phyloP scores from a whole-genome alignment of 495 filamentous ascomycete genomes.

The Pseudomonodictys pantanalensis region DNA sequence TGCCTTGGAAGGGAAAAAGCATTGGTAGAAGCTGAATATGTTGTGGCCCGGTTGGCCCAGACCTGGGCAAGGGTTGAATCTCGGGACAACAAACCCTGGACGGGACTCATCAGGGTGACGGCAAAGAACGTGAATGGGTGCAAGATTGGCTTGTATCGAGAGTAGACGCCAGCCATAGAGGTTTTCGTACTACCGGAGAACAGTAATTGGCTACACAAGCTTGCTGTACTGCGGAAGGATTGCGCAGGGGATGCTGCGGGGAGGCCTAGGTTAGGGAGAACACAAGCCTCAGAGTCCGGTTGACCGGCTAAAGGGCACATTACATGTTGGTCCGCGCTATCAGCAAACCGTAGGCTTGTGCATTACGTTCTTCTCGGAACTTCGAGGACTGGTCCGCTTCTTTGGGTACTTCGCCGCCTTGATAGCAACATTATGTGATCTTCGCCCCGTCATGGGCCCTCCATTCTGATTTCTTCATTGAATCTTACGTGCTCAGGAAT shows the following conservation, averaged over 20 bases:
- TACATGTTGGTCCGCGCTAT: too few relatives aligned
- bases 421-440: too few relatives aligned
- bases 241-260: background rate
- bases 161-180: background rate
- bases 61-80: background rate
- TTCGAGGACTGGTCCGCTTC: too few relatives aligned
- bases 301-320: too few relatives aligned
- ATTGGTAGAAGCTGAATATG: background rate
- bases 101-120: background rate
- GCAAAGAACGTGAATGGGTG: background rate
- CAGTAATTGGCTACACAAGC: background rate
- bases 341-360: too few relatives aligned
- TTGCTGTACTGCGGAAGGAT: background rate
- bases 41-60: background rate
- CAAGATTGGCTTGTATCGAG: background rate
- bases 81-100: background rate
- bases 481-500: too few relatives aligned
- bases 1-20: background rate
- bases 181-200: background rate
- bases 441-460: too few relatives aligned
- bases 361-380: too few relatives aligned
- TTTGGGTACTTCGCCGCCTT: too few relatives aligned
- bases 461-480: too few relatives aligned
- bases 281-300: background rate
- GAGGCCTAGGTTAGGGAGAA: background rate